Evolutionary conservation across 1,284 basidiomycete species (phyloP).

Genomic region (Mycosarcoma mackinlayi): DNA sequence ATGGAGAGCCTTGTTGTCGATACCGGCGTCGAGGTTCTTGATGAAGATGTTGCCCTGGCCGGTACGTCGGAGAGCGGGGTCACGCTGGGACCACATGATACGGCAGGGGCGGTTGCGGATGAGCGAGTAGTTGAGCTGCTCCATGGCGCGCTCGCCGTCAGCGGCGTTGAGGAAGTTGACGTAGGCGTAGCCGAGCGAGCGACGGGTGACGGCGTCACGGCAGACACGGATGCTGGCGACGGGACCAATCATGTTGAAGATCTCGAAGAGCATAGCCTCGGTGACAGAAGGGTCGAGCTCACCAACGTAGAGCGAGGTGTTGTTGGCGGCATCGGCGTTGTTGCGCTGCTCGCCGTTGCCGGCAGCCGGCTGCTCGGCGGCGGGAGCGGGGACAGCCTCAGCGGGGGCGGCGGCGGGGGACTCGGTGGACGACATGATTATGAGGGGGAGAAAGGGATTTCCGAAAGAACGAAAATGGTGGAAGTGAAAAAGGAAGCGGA

Average conservation of each 20-base stretch:
- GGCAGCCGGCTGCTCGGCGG: slow-evolving; percentile 64
- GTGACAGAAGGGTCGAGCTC: slow-evolving; percentile 98
- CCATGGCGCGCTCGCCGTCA: slow-evolving; percentile 98
- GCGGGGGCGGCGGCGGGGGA: slow-evolving; percentile 51
- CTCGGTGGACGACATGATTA: slow-evolving; percentile 55
- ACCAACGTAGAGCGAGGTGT: slow-evolving; percentile 93
- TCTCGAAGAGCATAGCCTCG: slow-evolving; percentile 99
- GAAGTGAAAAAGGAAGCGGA: not conserved
- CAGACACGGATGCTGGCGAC: slow-evolving; percentile 99
- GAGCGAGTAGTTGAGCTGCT: slow-evolving; percentile 98
- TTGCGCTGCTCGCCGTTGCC: slow-evolving; percentile 34
- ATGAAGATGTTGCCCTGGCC: slow-evolving; percentile 99
- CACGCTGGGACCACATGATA: slow-evolving; percentile 99
- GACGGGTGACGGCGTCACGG: slow-evolving; percentile 98
- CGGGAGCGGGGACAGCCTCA: slow-evolving; percentile 45
- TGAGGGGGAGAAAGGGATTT: slow-evolving; percentile 13
- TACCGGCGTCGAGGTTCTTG: slow-evolving; percentile 97
- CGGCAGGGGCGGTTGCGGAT: slow-evolving; percentile 99
- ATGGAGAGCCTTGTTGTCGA: slow-evolving; percentile 99
- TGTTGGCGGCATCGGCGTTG: slow-evolving; percentile 59
- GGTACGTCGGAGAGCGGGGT: slow-evolving; percentile 98
- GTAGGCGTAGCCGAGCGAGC: slow-evolving; percentile 99
- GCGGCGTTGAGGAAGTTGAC: slow-evolving; percentile 97
- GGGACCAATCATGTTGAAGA: slow-evolving; percentile 99
- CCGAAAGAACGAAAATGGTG: slow-evolving; percentile 3